phyloP scores from a whole-genome alignment of 2,329 filamentous ascomycete species.

The Verticillium tricorpus region DNA sequence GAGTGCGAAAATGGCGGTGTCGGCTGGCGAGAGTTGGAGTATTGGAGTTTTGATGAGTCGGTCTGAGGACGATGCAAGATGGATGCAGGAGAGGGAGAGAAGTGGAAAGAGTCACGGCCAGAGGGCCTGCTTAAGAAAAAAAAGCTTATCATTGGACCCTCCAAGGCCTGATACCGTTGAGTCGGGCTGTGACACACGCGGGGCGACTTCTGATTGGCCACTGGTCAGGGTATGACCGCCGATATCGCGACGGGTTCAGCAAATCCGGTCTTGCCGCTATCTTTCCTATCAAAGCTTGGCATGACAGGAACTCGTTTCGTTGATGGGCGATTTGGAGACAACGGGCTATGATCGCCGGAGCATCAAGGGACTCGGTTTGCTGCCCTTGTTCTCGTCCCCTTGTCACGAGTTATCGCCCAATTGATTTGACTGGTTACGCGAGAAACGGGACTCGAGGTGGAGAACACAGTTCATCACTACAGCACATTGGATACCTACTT shows the following conservation, averaged over 20 bases:
- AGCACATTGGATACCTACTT: too few species aligned
- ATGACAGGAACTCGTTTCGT: background rate
- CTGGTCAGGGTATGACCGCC: background rate
- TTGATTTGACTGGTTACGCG: too few species aligned
- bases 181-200: background rate
- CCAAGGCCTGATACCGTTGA: background rate
- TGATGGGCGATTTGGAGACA: background rate
- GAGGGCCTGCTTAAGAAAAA: slow-evolving; percentile 3
- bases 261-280: background rate
- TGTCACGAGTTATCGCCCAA: too few species aligned
- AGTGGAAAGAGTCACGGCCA: slow-evolving; percentile 8
- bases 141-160: slow-evolving; percentile 14
- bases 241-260: background rate
- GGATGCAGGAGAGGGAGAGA: slow-evolving; percentile 3
- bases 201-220: background rate
- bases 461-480: too few species aligned
- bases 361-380: background rate
- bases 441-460: too few species aligned
- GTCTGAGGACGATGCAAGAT: slow-evolving; percentile 10
- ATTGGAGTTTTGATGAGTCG: slow-evolving; percentile 3
- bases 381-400: background rate
- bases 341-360: background rate
- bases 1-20: slow-evolving; percentile 9
- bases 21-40: slow-evolving; percentile 7
- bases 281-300: background rate